Evolutionary conservation across 331 rosid species (phyloP).

Genomic region (Arachis monticola): DNA sequence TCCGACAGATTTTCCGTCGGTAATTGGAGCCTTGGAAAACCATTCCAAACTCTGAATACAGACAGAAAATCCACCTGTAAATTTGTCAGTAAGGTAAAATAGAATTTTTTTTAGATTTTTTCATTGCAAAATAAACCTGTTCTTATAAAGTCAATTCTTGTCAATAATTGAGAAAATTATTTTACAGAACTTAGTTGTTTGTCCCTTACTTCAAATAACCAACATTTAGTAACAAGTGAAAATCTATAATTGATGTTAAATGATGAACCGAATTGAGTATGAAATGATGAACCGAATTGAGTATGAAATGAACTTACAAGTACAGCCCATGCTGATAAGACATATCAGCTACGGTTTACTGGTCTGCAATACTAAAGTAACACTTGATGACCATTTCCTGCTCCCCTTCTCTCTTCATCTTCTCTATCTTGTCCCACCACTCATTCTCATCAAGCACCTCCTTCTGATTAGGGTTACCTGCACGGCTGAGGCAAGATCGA

Average conservation of each 20-base stretch:
- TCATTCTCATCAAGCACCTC: too few species aligned
- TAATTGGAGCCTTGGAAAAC: too few species aligned
- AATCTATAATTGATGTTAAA: not conserved
- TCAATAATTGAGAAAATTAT: constrained; percentile 9
- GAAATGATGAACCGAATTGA: constrained; percentile 48
- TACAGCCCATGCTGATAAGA: constrained; percentile 56
- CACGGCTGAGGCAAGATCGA: too few species aligned
- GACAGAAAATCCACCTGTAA: too few species aligned
- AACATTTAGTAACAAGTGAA: constrained; percentile 17
- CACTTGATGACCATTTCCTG: constrained; percentile 80
- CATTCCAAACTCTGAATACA: too few species aligned
- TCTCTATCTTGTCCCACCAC: too few species aligned
- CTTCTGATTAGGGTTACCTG: too few species aligned
- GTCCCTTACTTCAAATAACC: constrained; percentile 8
- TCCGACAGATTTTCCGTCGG: too few species aligned
- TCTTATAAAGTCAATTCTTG: not conserved
- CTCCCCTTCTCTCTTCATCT: constrained; percentile 39
- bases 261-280: too few species aligned
- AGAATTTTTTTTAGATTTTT: too few species aligned
- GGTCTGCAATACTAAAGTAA: constrained; percentile 66
- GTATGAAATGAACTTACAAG: constrained; percentile 57
- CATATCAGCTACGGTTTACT: constrained; percentile 82
- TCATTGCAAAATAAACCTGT: too few species aligned
- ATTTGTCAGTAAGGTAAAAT: too few species aligned
- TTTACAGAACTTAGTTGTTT: not conserved